Evolutionary conservation across 805 yeast species (phyloP).

Genomic region (Candida germanica): DNA sequence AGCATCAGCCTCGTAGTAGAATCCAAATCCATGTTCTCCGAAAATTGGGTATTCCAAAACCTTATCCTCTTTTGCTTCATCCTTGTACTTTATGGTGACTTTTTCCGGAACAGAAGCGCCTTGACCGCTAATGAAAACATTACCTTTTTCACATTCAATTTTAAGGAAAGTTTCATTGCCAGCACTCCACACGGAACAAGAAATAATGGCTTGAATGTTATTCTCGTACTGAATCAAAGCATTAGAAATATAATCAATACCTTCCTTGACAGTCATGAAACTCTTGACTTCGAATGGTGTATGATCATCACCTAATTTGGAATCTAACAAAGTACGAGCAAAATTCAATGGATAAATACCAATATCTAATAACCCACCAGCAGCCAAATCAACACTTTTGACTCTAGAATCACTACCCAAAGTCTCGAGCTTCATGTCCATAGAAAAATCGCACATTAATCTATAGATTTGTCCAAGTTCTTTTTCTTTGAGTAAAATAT

Average conservation of each 20-base stretch:
- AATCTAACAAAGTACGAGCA: conserved; percentile 35
- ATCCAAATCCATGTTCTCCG: conserved; percentile 40
- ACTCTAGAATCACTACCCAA: conserved; percentile 31
- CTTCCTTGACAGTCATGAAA: conserved; percentile 32
- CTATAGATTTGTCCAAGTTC: conserved; percentile 46
- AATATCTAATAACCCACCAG: conserved; percentile 54
- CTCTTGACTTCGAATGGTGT: conserved; percentile 19
- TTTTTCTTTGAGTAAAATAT: conserved; percentile 36
- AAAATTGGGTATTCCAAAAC: conserved; percentile 22
- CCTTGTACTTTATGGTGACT: conserved; percentile 20
- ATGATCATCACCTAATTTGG: conserved; percentile 22
- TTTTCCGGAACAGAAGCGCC: conserved; percentile 15
- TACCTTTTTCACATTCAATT: conserved; percentile 29
- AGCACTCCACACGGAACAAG: conserved; percentile 21
- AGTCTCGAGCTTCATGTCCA: conserved; percentile 25
- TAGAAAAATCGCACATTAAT: conserved; percentile 41
- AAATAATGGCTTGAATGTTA: conserved; percentile 36
- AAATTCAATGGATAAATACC: conserved; percentile 51
- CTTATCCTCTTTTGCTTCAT: conserved; percentile 25
- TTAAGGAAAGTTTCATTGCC: conserved; percentile 24
- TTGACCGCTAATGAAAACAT: conserved; percentile 7
- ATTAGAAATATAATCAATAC: conserved; percentile 39
- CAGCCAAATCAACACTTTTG: conserved; percentile 45
- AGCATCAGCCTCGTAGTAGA: conserved; percentile 54
- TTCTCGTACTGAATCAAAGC: conserved; percentile 33